A percentile compares a stretch with the other conserved stretches of the same genome.
Evolutionary conservation across 1,139 yeast genomes (phyloP).

Genomic region (Hyphopichia khmerensis): DNA sequence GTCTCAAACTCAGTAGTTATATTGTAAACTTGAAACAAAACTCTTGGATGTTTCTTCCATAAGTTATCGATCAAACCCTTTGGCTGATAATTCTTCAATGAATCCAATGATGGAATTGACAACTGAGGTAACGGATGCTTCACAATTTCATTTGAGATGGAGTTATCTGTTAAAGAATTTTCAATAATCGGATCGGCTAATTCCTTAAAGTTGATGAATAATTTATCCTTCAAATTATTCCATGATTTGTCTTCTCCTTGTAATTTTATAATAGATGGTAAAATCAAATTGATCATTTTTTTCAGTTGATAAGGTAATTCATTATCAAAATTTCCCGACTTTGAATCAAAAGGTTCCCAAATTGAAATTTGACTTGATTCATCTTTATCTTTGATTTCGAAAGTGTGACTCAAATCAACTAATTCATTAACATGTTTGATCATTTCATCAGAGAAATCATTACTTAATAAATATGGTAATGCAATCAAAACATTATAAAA

Average conservation of each 20-base stretch:
- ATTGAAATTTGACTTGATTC: slow-evolving; percentile 15
- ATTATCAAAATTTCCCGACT: slow-evolving; percentile 23
- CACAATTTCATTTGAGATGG: slow-evolving; percentile 40
- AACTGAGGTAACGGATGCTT: slow-evolving; percentile 49
- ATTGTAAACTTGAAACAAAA: slow-evolving; percentile 65
- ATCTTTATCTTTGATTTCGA: slow-evolving; percentile 23
- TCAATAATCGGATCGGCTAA: slow-evolving; percentile 37
- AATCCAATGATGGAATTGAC: slow-evolving; percentile 44
- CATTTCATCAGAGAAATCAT: slow-evolving; percentile 35
- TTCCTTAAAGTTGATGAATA: slow-evolving; percentile 35
- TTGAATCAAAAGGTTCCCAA: slow-evolving; percentile 41
- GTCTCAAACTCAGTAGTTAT: slow-evolving; percentile 56
- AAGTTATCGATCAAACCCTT: slow-evolving; percentile 34
- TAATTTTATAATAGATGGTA: slow-evolving; percentile 50
- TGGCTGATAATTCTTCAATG: slow-evolving; percentile 29
- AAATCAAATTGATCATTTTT: slow-evolving; percentile 49
- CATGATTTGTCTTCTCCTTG: slow-evolving; percentile 29
- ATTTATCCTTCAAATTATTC: slow-evolving; percentile 20
- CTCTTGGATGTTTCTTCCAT: slow-evolving; percentile 53
- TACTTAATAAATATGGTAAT: slow-evolving; percentile 65
- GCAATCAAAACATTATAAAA: slow-evolving; percentile 64
- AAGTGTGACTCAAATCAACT: slow-evolving; percentile 43
- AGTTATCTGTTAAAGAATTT: slow-evolving; percentile 33
- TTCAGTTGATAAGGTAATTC: slow-evolving; percentile 55
- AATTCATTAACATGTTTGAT: slow-evolving; percentile 42